Evolutionary conservation across 176 grass and related monocot species (phyloP), one percentile per base, ranked within the genome.

Genomic region (Avena eriantha): DNA sequence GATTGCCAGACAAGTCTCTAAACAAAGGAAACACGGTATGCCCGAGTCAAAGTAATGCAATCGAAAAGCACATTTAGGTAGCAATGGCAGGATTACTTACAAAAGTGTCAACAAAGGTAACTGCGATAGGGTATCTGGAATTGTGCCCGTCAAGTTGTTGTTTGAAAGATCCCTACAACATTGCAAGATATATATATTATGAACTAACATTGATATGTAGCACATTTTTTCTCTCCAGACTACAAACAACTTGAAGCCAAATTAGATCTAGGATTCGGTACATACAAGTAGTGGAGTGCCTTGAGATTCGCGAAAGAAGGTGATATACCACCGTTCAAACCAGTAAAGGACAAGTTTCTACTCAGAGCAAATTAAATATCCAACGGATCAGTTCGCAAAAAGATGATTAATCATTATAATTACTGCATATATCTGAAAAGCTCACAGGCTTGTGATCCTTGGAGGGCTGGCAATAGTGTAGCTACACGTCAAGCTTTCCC

Each of bases 401-500:
- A 36, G 35, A 36, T 5, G 35, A 36, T 36, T 36, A 36, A 36
- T 36, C 35, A 36, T 36, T 36, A 36, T 36, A 36, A 36, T 36
- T 36, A 36, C 35, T 36, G 35, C 35, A 36, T 36, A 36, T 36
- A 36, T 36, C 35, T 36, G 35, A 36, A 36, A 36, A 36, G 4
- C 35, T 36, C 35, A 55, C 43, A 92, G 0, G 41, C 55, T 33
- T 59, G 47, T 91, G 60, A 96, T 90, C 36, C 89, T 93, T 68
- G 91, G 55, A 47, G 89, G 65, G 61, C 15, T 61, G 10, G 85
- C 85, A 80, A 70, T 21, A 33, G 15, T 69, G 73, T 90, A 86
- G 80, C 94, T 93, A 45, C 91, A 96, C 22, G 64, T 90, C 65
- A 96, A 75, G 2, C 85, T 74, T 21, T 93, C 91, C 91, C 94